These are phyloP conservation scores for Biscogniauxia mediterranea DNA, from an alignment of 2,329 filamentous ascomycete genomes.

Conservation along the genomic window DNA sequence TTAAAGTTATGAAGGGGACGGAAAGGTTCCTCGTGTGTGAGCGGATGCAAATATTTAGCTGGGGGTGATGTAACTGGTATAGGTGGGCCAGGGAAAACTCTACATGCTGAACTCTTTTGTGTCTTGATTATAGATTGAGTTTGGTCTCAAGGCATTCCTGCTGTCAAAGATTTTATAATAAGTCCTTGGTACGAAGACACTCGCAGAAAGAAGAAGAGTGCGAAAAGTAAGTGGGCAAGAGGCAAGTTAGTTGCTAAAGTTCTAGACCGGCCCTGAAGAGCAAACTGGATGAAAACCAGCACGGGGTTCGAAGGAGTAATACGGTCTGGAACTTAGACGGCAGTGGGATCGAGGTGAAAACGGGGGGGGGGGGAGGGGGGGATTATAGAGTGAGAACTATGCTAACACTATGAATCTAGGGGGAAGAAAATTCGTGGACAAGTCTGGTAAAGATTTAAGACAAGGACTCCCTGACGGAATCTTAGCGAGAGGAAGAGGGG, in stretches of 20 bases:
- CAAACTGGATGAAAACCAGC: constrained; percentile 12
- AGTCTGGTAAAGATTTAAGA: constrained; percentile 2
- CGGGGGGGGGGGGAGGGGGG: constrained; percentile 2
- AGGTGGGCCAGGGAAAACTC: background rate
- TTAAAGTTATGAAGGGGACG: constrained; percentile 13
- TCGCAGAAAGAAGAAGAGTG: constrained; percentile 3
- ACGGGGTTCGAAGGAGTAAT: constrained; percentile 19
- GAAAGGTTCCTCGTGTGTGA: constrained; percentile 1
- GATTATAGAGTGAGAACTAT: constrained; percentile 14
- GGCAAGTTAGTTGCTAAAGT: constrained; percentile 5
- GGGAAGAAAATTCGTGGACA: background rate
- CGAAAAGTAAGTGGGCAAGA: too few species aligned
- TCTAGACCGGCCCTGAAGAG: constrained; percentile 11
- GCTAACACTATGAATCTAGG: constrained; percentile 13
- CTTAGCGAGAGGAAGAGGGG: constrained; percentile 9
- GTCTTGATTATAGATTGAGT: constrained; percentile 11
- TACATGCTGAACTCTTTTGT: constrained; percentile 11
- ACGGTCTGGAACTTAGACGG: constrained; percentile 1
- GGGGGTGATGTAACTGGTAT: constrained; percentile 4
- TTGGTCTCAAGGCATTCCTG: constrained; percentile 16
- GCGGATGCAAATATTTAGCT: constrained; percentile 3
- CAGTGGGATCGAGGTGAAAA: constrained; percentile 7
- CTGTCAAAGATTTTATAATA: constrained; percentile 12
- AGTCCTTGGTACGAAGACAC: constrained; percentile 7
- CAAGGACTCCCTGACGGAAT: constrained; percentile 4